Evolutionary conservation across 768 basidiomycete genomes (phyloP), one percentile per base, ranked within the genome.

Genomic region (Clitopilus hobsonii): DNA sequence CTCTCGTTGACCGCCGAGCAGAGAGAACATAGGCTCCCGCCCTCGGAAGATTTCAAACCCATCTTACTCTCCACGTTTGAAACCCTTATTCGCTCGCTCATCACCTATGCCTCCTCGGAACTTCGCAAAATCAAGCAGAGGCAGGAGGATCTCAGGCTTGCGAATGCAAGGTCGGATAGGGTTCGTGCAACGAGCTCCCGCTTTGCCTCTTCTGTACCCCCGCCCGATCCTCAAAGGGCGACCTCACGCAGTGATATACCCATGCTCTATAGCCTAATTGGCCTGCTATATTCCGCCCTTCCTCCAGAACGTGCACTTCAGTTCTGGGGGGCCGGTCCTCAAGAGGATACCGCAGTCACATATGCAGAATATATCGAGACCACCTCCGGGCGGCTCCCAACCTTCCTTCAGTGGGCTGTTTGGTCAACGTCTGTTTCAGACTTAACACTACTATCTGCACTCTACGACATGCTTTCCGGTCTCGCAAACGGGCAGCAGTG

Each of bases 401-500:
- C 84, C 1, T 95, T 96, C 67, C 71, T 96, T 49, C 89, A 92
- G 55, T 96, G 93, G 94, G 91, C 91, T 0, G 83, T 91, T 7
- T 89, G 88, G 88, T 89, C 88, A 0, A 89, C 90, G 0, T 85
- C 91, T 54, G 75, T 81, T 4, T 81, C 86, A 56, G 89, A 92
- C 57, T 64, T 80, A 5, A 81, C 81, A 1, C 86, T 92, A 83
- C 77, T 86, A 36, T 85, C 84, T 60, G 89, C 91, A 0, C 69
- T 94, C 51, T 94, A 92, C 65, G 90, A 95, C 61, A 95, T 95
- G 94, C 73, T 97, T 26, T 76, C 82, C 6, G 91, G 94, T 20
- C 75, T 95, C 24, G 81, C 91, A 2, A 87, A 88, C 51, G 94
- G 94, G 0, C 86, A 88, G 55, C 86, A 88, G 60, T 91, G 90